These are phyloP conservation scores for Backusella parvicylindrica DNA, from an alignment of 192 early-diverging fungal genomes.

Conservation along the genomic window DNA sequence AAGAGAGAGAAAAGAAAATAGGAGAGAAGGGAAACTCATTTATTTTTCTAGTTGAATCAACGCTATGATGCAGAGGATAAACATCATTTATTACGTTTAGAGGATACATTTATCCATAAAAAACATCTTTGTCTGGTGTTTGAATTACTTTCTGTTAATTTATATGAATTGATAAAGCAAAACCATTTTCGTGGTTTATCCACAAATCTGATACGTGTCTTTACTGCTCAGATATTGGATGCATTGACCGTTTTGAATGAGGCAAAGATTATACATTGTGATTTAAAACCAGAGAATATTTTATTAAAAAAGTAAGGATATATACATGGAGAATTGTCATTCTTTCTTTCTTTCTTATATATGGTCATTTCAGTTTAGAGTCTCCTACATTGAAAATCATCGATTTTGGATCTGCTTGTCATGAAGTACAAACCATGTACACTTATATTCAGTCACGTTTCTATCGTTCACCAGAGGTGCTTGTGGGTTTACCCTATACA, in stretches of 20 bases:
- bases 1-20: neutral
- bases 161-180: constrained; percentile 98
- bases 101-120: constrained; percentile 90
- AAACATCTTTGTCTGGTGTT: constrained; percentile 96
- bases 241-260: constrained; percentile 81
- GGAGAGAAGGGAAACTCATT: neutral
- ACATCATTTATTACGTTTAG: constrained; percentile 86
- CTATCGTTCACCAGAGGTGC: constrained; percentile 93
- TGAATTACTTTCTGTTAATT: constrained; percentile 94
- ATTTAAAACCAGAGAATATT: constrained; percentile 98
- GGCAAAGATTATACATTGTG: constrained; percentile 94
- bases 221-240: constrained; percentile 93
- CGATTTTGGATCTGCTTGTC: constrained; percentile 98
- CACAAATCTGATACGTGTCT: constrained; percentile 89
- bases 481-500: constrained; percentile 91
- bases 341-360: too few species aligned
- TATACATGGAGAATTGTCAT: too few species aligned
- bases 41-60: constrained; percentile 69
- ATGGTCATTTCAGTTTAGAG: constrained; percentile 46
- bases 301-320: constrained; percentile 71
- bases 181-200: constrained; percentile 94
- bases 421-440: constrained; percentile 92
- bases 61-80: constrained; percentile 83
- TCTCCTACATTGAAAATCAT: constrained; percentile 96
- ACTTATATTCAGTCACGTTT: constrained; percentile 99